These are phyloP conservation scores for Psilocybe subaeruginosa DNA, from an alignment of 768 basidiomycete species.

Conservation along the genomic window DNA sequence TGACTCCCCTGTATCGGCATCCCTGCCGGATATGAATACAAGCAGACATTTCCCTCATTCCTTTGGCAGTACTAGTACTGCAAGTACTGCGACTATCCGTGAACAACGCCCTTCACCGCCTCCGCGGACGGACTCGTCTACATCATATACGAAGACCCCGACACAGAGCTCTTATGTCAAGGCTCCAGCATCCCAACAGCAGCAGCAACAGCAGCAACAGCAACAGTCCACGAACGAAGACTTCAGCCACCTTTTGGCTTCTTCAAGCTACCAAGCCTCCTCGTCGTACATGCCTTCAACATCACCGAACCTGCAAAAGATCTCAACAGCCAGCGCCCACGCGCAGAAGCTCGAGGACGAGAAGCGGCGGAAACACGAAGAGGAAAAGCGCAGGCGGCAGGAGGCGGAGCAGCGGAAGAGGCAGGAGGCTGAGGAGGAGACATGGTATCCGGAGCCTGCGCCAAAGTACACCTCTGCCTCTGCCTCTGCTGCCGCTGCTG, in stretches of 20 bases:
- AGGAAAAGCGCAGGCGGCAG: slow-evolving; percentile 32
- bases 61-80: slow-evolving; percentile 5
- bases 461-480: slow-evolving; percentile 5
- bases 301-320: slow-evolving; percentile 16
- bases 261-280: not conserved
- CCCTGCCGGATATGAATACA: slow-evolving; percentile 40
- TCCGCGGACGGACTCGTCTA: slow-evolving; percentile 12
- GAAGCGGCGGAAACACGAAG: slow-evolving; percentile 18
- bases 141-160: slow-evolving; percentile 10
- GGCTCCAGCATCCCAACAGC: not conserved
- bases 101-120: slow-evolving; percentile 13
- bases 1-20: slow-evolving; percentile 43
- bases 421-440: slow-evolving; percentile 26
- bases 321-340: slow-evolving; percentile 53
- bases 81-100: not conserved
- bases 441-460: not conserved
- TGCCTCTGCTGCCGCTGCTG: not conserved
- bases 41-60: slow-evolving; percentile 27
- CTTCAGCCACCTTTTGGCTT: not conserved
- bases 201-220: not conserved
- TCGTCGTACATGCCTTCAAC: not conserved
- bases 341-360: slow-evolving; percentile 57
- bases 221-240: not conserved
- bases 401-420: slow-evolving; percentile 24
- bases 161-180: not conserved